These are phyloP conservation scores for Komagataea norvegica DNA, from an alignment of 1,139 yeast species.

Conservation along the genomic window DNA sequence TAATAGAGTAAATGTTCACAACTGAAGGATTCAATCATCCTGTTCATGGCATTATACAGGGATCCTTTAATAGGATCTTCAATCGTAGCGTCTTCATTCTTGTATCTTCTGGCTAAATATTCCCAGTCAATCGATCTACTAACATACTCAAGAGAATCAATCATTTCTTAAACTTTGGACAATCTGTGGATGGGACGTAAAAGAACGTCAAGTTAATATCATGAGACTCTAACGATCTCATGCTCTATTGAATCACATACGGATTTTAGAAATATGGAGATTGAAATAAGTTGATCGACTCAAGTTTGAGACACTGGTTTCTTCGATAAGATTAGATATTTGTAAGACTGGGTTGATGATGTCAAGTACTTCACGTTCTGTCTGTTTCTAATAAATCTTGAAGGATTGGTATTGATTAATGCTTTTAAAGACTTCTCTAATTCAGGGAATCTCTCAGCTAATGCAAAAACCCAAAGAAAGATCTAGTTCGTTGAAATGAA, in stretches of 20 bases:
- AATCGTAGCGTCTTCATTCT: conserved; percentile 76
- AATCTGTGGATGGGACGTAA: conserved; percentile 96
- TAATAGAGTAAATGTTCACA: conserved; percentile 62
- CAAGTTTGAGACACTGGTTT: conserved; percentile 77
- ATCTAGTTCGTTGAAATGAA: conserved; percentile 54
- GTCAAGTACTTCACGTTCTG: conserved; percentile 60
- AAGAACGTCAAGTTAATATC: conserved; percentile 89
- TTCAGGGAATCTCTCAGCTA: conserved; percentile 56
- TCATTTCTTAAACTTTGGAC: conserved; percentile 90
- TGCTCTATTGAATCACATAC: conserved; percentile 74
- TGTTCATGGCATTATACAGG: conserved; percentile 66
- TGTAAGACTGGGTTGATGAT: conserved; percentile 35
- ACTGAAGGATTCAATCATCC: conserved; percentile 61
- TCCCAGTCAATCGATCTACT: conserved; percentile 92
- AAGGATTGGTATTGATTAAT: conserved; percentile 52
- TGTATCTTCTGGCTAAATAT: conserved; percentile 88
- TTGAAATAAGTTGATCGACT: conserved; percentile 77
- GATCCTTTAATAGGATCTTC: conserved; percentile 85
- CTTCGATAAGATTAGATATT: conserved; percentile 35
- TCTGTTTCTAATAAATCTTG: conserved; percentile 55
- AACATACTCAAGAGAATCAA: conserved; percentile 73
- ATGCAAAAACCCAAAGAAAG: conserved; percentile 72
- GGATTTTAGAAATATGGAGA: conserved; percentile 72
- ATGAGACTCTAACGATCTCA: conserved; percentile 84
- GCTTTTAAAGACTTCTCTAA: conserved; percentile 42